A percentile compares a stretch with the other conserved stretches of the same genome.
phyloP scores from a whole-genome alignment of 75 land plant species.

The Cunninghamia lanceolata region DNA sequence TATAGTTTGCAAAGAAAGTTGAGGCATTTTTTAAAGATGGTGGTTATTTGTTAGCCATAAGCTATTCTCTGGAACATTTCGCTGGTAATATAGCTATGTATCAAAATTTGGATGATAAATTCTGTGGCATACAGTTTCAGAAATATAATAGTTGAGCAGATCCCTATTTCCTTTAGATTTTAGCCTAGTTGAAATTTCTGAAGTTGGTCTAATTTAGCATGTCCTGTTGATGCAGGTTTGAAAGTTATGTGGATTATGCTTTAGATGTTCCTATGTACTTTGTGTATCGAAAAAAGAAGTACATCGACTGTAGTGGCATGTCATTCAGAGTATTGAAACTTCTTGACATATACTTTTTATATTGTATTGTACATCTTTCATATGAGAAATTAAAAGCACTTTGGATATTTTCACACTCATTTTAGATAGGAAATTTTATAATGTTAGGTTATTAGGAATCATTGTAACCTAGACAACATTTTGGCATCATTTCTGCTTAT shows the following conservation, averaged over 20 bases:
- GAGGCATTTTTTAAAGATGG: not conserved
- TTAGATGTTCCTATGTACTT: slow-evolving; percentile 99
- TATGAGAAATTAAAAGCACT: not conserved
- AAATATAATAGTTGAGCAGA: not conserved
- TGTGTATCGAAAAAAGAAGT: slow-evolving; percentile 86
- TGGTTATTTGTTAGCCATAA: not conserved
- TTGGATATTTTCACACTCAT: not conserved
- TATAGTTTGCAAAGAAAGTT: not conserved
- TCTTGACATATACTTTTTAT: not conserved
- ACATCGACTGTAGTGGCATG: slow-evolving; percentile 90
- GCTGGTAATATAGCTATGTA: not conserved
- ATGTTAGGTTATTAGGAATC: not conserved
- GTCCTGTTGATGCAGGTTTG: slow-evolving; percentile 62
- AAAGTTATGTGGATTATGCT: slow-evolving; percentile 97
- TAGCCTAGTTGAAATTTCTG: not conserved
- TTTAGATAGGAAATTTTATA: not conserved
- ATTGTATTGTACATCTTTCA: not conserved
- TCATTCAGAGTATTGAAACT: slow-evolving; percentile 68
- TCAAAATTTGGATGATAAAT: not conserved
- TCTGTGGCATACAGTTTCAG: not conserved
- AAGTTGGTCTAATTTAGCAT: slow-evolving; percentile 8
- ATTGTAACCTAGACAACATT: not conserved
- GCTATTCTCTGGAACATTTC: not conserved
- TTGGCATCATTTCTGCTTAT: not conserved
- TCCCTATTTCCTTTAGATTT: not conserved